Conservation (phyloP, 1,139 yeast species). For the Candida tropicalis region DNA sequence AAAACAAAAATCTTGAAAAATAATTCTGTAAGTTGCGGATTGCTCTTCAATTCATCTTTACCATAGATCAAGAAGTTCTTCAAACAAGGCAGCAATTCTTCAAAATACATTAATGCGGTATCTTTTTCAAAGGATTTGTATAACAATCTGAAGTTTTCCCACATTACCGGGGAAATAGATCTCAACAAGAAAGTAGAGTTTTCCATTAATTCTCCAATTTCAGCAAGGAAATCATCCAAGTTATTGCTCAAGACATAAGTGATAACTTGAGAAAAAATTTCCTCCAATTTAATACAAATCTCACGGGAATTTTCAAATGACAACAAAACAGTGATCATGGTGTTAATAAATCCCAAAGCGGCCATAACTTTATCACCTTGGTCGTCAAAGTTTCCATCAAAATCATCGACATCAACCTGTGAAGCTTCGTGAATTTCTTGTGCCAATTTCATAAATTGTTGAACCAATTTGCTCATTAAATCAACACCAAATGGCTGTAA, state of each 20-base stretch:
- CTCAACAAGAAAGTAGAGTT: conserved; percentile 80
- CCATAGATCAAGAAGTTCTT: conserved; percentile 83
- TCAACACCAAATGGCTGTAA: conserved; percentile 93
- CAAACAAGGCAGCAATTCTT: conserved; percentile 74
- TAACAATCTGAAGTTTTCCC: conserved; percentile 68
- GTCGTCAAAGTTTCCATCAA: conserved; percentile 48
- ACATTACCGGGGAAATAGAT: conserved; percentile 70
- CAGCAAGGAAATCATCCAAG: conserved; percentile 80
- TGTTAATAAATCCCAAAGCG: conserved; percentile 82
- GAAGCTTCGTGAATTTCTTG: conserved; percentile 68
- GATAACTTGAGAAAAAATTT: conserved; percentile 73
- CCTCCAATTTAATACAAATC: conserved; percentile 67
- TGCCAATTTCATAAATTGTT: conserved; percentile 77
- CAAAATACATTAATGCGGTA: conserved; percentile 63
- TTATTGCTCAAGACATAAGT: conserved; percentile 63
- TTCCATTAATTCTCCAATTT: conserved; percentile 82
- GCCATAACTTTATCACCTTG: conserved; percentile 83
- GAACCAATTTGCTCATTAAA: conserved; percentile 75
- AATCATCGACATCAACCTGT: conserved; percentile 48
- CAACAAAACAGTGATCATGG: conserved; percentile 82
- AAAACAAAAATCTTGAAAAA: conserved; percentile 38
- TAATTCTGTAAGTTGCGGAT: conserved; percentile 24
- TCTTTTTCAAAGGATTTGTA: conserved; percentile 57
- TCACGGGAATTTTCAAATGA: conserved; percentile 83
- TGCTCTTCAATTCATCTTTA: conserved; percentile 43